phyloP scores from a whole-genome alignment of 2,329 filamentous ascomycete genomes.

The Thelonectria blattea region DNA sequence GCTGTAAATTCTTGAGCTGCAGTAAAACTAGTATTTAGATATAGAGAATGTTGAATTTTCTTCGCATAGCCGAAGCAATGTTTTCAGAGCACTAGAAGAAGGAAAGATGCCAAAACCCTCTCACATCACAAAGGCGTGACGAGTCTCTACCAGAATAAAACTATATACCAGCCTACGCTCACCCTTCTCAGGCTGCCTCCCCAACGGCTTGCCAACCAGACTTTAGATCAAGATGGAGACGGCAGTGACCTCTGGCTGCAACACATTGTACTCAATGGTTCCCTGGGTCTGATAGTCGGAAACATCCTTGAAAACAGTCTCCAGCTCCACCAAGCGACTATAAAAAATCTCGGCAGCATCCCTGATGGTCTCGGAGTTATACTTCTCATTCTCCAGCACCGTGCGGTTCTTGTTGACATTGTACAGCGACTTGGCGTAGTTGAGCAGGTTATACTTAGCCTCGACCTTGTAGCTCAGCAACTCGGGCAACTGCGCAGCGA shows the following conservation, averaged over 20 bases:
- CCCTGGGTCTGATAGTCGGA: constrained; percentile 15
- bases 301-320: background rate
- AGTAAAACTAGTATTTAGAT: too few species aligned
- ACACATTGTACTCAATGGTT: constrained; percentile 20
- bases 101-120: too few species aligned
- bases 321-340: constrained; percentile 12
- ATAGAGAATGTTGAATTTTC: too few species aligned
- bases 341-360: constrained; percentile 8
- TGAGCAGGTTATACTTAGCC: constrained; percentile 22
- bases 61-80: too few species aligned
- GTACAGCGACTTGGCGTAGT: constrained; percentile 23
- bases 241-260: constrained; percentile 22
- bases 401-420: constrained; percentile 20
- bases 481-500: constrained; percentile 19
- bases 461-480: constrained; percentile 28
- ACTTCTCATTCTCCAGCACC: background rate
- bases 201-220: too few species aligned
- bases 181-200: too few species aligned
- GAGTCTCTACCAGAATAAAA: too few species aligned
- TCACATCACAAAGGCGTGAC: too few species aligned
- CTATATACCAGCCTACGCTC: too few species aligned
- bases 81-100: too few species aligned
- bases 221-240: constrained; percentile 16
- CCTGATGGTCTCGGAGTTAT: constrained; percentile 2
- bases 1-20: too few species aligned